Percentiles rank a stretch among this genome's conserved stretches.
These are phyloP conservation scores for Penicilliopsis zonata DNA, from an alignment of 495 filamentous ascomycete genomes.

Conservation along the genomic window DNA sequence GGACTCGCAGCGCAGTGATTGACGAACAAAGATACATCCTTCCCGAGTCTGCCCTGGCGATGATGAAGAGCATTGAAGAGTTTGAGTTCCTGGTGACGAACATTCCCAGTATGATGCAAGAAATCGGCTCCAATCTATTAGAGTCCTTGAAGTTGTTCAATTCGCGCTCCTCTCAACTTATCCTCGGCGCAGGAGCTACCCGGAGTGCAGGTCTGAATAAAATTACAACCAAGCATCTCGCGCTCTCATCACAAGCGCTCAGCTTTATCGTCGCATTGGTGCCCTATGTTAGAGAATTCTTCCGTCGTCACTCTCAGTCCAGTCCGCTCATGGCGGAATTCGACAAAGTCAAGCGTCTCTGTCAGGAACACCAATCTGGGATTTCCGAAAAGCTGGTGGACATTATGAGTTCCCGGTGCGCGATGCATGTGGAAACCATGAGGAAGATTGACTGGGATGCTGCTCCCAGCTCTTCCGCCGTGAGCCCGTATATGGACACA, in stretches of 20 bases:
- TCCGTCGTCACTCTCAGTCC: conserved; percentile 60
- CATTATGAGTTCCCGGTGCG: conserved; percentile 78
- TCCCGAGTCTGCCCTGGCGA: conserved; percentile 65
- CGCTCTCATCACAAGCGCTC: conserved; percentile 79
- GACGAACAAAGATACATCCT: conserved; percentile 81
- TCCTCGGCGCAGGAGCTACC: conserved; percentile 88
- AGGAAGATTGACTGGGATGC: conserved; percentile 66
- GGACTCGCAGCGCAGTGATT: conserved; percentile 58
- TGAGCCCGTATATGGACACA: conserved; percentile 80
- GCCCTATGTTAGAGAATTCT: conserved; percentile 84
- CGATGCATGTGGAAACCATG: conserved; percentile 60
- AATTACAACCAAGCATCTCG: conserved; percentile 92
- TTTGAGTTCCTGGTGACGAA: conserved; percentile 73
- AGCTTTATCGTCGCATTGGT: conserved; percentile 80
- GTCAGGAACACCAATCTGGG: conserved; percentile 83
- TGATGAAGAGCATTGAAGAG: conserved; percentile 66
- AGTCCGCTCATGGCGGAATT: conserved; percentile 72
- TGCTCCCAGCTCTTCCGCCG: conserved; percentile 17
- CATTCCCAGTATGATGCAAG: conserved; percentile 77
- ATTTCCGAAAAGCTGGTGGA: conserved; percentile 95
- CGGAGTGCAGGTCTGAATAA: conserved; percentile 85
- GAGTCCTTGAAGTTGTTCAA: conserved; percentile 85
- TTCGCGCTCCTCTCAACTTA: conserved; percentile 83
- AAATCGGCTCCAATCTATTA: conserved; percentile 60
- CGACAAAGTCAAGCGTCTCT: conserved; percentile 79